Conservation (phyloP, 169 alveolate species). For the Plasmodium fragile region DNA sequence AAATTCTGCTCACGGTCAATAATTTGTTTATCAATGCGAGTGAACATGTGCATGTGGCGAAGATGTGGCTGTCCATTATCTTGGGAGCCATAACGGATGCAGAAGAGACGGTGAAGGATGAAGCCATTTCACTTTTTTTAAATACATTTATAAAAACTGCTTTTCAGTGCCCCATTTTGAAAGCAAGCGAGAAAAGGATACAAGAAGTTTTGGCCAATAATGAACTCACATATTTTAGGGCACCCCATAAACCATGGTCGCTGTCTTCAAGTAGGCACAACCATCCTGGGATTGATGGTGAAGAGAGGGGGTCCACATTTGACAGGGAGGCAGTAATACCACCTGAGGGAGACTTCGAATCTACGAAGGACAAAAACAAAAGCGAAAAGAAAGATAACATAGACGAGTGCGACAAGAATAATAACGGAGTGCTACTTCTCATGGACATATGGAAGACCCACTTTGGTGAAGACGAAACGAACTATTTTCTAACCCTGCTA, state of each 20-base stretch:
- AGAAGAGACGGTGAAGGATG: conserved; percentile 67
- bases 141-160: conserved; percentile 53
- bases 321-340: neutral
- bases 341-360: neutral
- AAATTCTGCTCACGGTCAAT: conserved; percentile 62
- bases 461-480: conserved; percentile 15
- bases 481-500: conserved; percentile 20
- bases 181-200: conserved; percentile 36
- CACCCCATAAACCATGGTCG: neutral
- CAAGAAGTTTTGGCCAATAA: conserved; percentile 30
- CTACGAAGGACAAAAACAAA: neutral
- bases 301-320: neutral
- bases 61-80: conserved; percentile 51
- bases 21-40: conserved; percentile 29
- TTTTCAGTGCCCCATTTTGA: conserved; percentile 33
- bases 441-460: conserved; percentile 17
- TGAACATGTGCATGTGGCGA: conserved; percentile 20
- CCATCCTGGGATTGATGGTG: neutral
- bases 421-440: conserved; percentile 41
- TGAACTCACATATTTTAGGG: conserved; percentile 27
- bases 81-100: conserved; percentile 43
- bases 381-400: neutral
- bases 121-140: conserved; percentile 42
- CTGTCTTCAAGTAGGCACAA: neutral
- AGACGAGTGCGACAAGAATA: conserved; percentile 42